A percentile compares a stretch with the other conserved stretches of the same genome.
These are phyloP conservation scores for Phialophora expanda DNA, from an alignment of 2,329 filamentous ascomycete genomes.

Conservation along the genomic window DNA sequence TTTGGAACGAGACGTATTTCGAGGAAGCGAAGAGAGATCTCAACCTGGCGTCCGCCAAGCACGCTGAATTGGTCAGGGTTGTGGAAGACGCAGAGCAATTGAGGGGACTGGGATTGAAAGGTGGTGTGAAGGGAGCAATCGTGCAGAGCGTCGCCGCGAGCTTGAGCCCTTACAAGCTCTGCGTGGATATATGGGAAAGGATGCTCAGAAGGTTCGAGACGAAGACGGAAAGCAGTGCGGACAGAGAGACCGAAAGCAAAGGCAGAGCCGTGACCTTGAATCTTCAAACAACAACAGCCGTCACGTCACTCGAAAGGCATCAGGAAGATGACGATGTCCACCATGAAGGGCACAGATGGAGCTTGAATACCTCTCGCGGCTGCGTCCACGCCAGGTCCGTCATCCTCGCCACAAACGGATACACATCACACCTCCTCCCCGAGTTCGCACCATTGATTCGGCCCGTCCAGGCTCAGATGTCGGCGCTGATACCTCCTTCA, in stretches of 20 bases:
- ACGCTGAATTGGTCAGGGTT: slow-evolving; percentile 17
- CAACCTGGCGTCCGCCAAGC: neutral
- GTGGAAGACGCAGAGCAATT: slow-evolving; percentile 41
- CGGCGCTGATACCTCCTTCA: slow-evolving; percentile 53
- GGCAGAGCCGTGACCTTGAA: slow-evolving; percentile 37
- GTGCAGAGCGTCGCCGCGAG: slow-evolving; percentile 31
- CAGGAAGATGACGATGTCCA: neutral
- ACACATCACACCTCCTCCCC: slow-evolving; percentile 77
- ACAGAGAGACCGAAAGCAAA: neutral
- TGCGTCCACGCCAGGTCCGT: slow-evolving; percentile 66
- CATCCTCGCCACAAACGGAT: slow-evolving; percentile 81
- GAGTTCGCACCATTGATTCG: slow-evolving; percentile 72
- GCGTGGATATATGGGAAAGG: slow-evolving; percentile 24
- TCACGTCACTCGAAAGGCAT: slow-evolving; percentile 32
- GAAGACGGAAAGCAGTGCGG: neutral
- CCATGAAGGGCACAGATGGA: slow-evolving; percentile 55
- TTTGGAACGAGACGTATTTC: slow-evolving; percentile 33
- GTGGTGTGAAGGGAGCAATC: slow-evolving; percentile 29
- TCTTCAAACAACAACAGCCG: slow-evolving; percentile 44
- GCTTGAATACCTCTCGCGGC: slow-evolving; percentile 70
- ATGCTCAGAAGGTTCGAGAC: slow-evolving; percentile 18
- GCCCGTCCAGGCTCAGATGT: slow-evolving; percentile 68
- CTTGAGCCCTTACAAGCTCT: slow-evolving; percentile 34
- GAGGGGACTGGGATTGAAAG: slow-evolving; percentile 41
- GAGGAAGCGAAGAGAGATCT: slow-evolving; percentile 32